Evolutionary conservation across 805 yeast species (phyloP).

Genomic region (Starmerella geochares): DNA sequence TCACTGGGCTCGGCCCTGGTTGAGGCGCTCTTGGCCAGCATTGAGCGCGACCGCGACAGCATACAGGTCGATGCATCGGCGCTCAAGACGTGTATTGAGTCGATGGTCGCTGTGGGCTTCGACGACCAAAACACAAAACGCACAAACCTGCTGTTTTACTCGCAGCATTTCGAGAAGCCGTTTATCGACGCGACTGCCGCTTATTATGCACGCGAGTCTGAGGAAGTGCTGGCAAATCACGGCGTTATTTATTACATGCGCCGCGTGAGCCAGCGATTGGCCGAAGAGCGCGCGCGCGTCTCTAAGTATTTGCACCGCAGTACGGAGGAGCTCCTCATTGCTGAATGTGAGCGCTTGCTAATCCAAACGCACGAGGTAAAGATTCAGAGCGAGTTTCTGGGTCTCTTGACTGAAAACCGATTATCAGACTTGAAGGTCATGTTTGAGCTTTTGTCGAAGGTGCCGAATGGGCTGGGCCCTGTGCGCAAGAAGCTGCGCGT

Average conservation of each 20-base stretch:
- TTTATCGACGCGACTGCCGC: slow-evolving; percentile 50
- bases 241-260: slow-evolving; percentile 85
- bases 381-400: slow-evolving; percentile 65
- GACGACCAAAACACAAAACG: slow-evolving; percentile 84
- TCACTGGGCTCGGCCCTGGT: slow-evolving; percentile 52
- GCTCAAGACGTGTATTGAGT: slow-evolving; percentile 65
- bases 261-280: slow-evolving; percentile 71
- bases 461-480: slow-evolving; percentile 68
- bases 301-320: slow-evolving; percentile 75
- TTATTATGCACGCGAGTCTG: slow-evolving; percentile 61
- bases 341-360: slow-evolving; percentile 61
- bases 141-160: slow-evolving; percentile 70
- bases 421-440: slow-evolving; percentile 66
- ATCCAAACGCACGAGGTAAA: slow-evolving; percentile 68
- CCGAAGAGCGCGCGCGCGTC: slow-evolving; percentile 72
- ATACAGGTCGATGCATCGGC: slow-evolving; percentile 57
- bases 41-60: slow-evolving; percentile 69
- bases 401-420: slow-evolving; percentile 63
- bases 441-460: slow-evolving; percentile 65
- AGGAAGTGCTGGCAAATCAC: slow-evolving; percentile 53
- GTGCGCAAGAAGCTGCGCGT: slow-evolving; percentile 61
- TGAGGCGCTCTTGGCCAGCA: slow-evolving; percentile 61
- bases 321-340: slow-evolving; percentile 66
- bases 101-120: slow-evolving; percentile 81
- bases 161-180: slow-evolving; percentile 63